phyloP scores from a whole-genome alignment of 176 grass and related monocot genomes.

The Oryza rufipogon region DNA sequence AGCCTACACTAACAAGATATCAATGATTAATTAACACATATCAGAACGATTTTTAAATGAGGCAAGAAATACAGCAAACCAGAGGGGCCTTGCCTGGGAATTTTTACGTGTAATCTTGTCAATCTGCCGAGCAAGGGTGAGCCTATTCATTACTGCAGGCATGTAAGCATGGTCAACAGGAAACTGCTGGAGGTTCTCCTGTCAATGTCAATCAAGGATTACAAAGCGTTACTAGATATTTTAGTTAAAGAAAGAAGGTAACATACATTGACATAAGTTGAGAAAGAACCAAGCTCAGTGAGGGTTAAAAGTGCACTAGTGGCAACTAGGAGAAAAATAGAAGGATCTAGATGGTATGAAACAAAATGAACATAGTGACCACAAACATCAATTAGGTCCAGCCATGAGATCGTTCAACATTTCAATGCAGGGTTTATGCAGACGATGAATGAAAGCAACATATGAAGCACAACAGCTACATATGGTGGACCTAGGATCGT shows the following conservation, averaged over 20 bases:
- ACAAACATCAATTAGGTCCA: not conserved
- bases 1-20: not conserved
- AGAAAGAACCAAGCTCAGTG: not conserved
- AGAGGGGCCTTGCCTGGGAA: constrained; percentile 60
- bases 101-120: constrained; percentile 70
- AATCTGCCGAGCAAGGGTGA: constrained; percentile 81
- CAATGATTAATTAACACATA: not conserved
- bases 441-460: not conserved
- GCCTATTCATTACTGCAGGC: constrained; percentile 67
- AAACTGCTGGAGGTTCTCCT: constrained; percentile 93
- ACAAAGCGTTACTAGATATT: constrained; percentile 18
- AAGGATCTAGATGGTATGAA: not conserved
- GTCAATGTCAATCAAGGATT: constrained; percentile 40
- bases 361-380: not conserved
- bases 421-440: not conserved
- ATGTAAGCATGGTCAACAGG: constrained; percentile 84
- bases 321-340: constrained; percentile 1
- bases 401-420: constrained; percentile 2
- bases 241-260: not conserved
- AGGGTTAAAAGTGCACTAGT: not conserved
- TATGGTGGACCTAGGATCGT: not conserved
- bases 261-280: not conserved
- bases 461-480: too few species aligned
- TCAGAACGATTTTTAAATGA: constrained; percentile 30
- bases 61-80: constrained; percentile 17